A percentile compares a stretch with the other conserved stretches of the same genome.
phyloP scores from a whole-genome alignment of 805 yeast genomes.

The Pichia occidentalis region DNA sequence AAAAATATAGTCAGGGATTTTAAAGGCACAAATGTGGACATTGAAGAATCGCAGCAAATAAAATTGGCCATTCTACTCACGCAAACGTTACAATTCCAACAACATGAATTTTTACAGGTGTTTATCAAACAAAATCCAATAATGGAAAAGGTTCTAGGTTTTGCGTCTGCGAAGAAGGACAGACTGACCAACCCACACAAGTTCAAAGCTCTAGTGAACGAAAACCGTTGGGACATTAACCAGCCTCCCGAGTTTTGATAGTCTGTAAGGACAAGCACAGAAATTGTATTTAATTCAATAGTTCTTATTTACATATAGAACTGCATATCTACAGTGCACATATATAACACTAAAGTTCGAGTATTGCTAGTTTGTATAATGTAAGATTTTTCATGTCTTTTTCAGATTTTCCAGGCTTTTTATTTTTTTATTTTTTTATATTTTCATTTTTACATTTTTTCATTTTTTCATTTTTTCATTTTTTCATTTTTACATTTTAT shows the following conservation, averaged over 20 bases:
- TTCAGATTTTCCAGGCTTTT: background rate
- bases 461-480: too few species aligned
- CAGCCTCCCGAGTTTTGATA: background rate
- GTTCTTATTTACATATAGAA: background rate
- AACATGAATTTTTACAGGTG: conserved; percentile 1
- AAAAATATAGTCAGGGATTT: background rate
- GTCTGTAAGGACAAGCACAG: background rate
- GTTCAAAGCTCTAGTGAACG: background rate
- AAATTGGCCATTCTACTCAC: background rate
- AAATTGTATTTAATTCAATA: too few species aligned
- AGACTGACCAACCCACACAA: background rate
- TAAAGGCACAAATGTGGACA: background rate
- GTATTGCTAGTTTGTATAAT: too few species aligned
- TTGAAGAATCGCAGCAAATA: background rate
- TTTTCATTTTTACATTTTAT: too few species aligned
- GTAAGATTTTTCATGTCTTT: too few species aligned
- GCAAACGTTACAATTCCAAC: background rate
- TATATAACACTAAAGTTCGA: too few species aligned
- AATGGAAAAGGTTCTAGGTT: background rate
- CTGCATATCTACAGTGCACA: background rate
- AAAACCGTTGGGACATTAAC: background rate
- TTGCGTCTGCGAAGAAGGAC: background rate
- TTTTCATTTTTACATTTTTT: too few species aligned
- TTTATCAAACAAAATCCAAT: background rate
- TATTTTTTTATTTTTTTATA: too few species aligned